phyloP scores from a whole-genome alignment of 2,329 filamentous ascomycete genomes.

The Catunica adiposa region DNA sequence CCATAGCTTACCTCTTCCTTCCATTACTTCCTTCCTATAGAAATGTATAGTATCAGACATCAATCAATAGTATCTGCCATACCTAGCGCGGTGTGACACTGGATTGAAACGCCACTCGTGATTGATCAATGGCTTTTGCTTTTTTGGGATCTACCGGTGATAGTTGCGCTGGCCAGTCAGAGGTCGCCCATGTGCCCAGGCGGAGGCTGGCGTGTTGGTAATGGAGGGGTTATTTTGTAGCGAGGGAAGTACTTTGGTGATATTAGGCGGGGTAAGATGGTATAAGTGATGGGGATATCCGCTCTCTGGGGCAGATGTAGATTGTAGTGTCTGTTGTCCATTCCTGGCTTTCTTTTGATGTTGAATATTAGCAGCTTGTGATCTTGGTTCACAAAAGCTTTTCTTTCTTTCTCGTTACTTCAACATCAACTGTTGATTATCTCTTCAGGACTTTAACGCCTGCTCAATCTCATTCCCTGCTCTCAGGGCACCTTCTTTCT shows the following conservation, averaged over 20 bases:
- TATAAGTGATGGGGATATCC: neutral
- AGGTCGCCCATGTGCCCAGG: neutral
- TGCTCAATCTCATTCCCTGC: neutral
- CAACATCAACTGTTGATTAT: neutral
- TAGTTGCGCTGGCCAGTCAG: neutral
- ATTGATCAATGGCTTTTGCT: neutral
- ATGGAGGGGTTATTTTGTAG: neutral
- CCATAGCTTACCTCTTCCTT: neutral
- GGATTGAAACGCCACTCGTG: neutral
- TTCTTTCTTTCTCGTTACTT: neutral
- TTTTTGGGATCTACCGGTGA: neutral
- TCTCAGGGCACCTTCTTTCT: neutral
- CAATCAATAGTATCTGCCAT: too few species aligned
- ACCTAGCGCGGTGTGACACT: too few species aligned
- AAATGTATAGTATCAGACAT: too few species aligned
- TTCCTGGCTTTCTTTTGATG: too few species aligned
- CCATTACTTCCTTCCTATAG: too few species aligned
- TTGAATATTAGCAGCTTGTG: too few species aligned
- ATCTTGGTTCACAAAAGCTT: too few species aligned
- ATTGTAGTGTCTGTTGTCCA: neutral
- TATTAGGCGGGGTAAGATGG: neutral
- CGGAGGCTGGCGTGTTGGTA: neutral
- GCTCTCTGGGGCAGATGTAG: neutral
- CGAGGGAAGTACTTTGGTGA: neutral
- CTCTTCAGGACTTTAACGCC: neutral